A percentile compares a stretch with the other conserved stretches of the same genome.
These are phyloP conservation scores for Rhizopogon salebrosus DNA, from an alignment of 768 basidiomycete genomes.

Conservation along the genomic window DNA sequence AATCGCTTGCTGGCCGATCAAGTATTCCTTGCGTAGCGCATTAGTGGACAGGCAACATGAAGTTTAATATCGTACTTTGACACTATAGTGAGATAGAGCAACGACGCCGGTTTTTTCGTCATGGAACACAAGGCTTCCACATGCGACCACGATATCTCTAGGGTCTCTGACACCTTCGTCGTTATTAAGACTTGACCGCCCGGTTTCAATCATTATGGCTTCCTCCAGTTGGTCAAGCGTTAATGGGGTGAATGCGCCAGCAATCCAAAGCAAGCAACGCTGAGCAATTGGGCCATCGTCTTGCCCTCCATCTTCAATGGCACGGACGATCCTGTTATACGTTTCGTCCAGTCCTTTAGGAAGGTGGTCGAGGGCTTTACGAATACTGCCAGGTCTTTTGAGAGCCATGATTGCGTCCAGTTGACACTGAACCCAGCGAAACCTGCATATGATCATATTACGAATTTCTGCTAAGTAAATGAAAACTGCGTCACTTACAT, in stretches of 20 bases:
- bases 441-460: neutral
- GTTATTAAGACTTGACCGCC: neutral
- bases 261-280: neutral
- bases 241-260: neutral
- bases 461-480: neutral
- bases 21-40: neutral
- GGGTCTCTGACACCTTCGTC: neutral
- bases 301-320: neutral
- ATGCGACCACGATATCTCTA: neutral
- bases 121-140: conserved; percentile 1
- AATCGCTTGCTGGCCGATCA: neutral
- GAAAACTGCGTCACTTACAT: neutral
- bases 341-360: conserved; percentile 17
- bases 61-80: neutral
- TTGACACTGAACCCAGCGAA: conserved; percentile 8
- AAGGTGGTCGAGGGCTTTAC: conserved; percentile 4
- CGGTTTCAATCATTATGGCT: conserved; percentile 1
- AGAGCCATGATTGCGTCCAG: neutral
- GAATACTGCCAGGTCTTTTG: neutral
- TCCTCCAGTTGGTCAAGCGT: neutral
- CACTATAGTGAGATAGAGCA: conserved; percentile 4
- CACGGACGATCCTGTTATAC: conserved; percentile 13
- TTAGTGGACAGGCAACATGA: neutral
- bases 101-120: neutral
- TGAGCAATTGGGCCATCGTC: neutral